A percentile compares a stretch with the other conserved stretches of the same genome.
Conservation (phyloP, 1,139 yeast species). For the Zhuliangozyma parablackwelliae region DNA sequence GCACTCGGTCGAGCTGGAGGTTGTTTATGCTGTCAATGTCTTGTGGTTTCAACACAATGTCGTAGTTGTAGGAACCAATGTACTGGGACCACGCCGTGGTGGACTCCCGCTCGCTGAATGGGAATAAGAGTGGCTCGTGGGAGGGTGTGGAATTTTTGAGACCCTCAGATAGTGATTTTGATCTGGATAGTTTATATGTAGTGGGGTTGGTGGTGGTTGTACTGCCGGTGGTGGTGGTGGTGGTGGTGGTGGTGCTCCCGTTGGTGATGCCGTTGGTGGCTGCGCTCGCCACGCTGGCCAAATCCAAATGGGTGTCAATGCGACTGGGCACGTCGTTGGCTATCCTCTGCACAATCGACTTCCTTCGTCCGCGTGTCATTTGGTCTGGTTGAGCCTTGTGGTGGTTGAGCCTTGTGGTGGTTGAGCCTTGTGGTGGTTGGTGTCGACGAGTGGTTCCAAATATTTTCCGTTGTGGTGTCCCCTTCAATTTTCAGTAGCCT, state of each 20-base stretch:
- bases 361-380: slow-evolving; percentile 42
- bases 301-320: slow-evolving; percentile 14
- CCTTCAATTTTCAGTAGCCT: too few relatives aligned
- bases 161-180: slow-evolving; percentile 14
- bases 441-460: not conserved
- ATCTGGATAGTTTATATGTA: slow-evolving; percentile 11
- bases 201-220: slow-evolving; percentile 1
- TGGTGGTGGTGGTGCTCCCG: too few relatives aligned
- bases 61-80: slow-evolving; percentile 33
- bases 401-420: too few relatives aligned
- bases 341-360: slow-evolving; percentile 47
- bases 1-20: slow-evolving; percentile 24
- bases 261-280: too few relatives aligned
- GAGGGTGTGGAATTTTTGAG: not conserved
- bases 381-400: too few relatives aligned
- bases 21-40: slow-evolving; percentile 31
- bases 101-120: slow-evolving; percentile 35
- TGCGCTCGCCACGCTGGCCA: not conserved
- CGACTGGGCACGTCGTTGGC: slow-evolving; percentile 36
- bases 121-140: slow-evolving; percentile 18
- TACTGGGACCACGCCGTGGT: slow-evolving; percentile 27
- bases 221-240: not conserved
- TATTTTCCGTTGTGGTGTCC: too few relatives aligned
- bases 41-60: slow-evolving; percentile 29
- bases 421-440: too few relatives aligned